These are phyloP conservation scores for Astrothelium macrocarpum DNA, from an alignment of 495 filamentous ascomycete species.

Conservation along the genomic window DNA sequence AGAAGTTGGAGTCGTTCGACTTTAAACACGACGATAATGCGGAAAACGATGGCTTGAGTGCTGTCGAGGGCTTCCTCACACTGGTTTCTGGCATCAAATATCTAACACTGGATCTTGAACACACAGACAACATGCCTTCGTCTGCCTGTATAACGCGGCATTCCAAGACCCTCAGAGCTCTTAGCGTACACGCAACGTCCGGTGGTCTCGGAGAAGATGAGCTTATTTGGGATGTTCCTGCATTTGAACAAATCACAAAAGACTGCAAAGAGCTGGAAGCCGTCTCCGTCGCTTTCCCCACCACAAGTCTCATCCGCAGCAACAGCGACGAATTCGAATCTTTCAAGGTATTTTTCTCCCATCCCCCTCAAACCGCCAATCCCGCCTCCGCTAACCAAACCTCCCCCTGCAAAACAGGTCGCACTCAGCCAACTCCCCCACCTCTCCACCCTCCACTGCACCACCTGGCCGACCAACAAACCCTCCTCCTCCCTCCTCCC, in stretches of 20 bases:
- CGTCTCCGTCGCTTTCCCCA: constrained; percentile 28
- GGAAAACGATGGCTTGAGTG: constrained; percentile 30
- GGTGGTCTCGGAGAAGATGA: constrained; percentile 25
- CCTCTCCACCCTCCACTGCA: constrained; percentile 32
- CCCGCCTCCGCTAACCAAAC: neutral
- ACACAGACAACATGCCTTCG: constrained; percentile 26
- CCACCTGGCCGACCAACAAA: constrained; percentile 32
- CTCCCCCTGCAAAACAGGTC: constrained; percentile 16
- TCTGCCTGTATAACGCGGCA: constrained; percentile 28
- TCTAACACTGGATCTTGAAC: constrained; percentile 27
- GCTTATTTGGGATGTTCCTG: constrained; percentile 25
- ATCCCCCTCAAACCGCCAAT: neutral
- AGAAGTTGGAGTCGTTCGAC: constrained; percentile 26
- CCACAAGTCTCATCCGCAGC: constrained; percentile 21
- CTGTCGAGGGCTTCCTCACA: constrained; percentile 33
- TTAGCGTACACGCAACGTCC: constrained; percentile 27
- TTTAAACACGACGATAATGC: constrained; percentile 33
- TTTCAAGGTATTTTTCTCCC: constrained; percentile 22
- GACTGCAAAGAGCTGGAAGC: constrained; percentile 28
- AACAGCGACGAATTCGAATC: constrained; percentile 22
- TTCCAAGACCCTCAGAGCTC: constrained; percentile 24
- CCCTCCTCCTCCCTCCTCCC: constrained; percentile 27
- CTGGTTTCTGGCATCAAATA: constrained; percentile 29
- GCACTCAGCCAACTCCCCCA: constrained; percentile 22
- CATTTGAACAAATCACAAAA: constrained; percentile 30